Conservation (phyloP, 768 basidiomycete species). For the Tremella yokohamensis region DNA sequence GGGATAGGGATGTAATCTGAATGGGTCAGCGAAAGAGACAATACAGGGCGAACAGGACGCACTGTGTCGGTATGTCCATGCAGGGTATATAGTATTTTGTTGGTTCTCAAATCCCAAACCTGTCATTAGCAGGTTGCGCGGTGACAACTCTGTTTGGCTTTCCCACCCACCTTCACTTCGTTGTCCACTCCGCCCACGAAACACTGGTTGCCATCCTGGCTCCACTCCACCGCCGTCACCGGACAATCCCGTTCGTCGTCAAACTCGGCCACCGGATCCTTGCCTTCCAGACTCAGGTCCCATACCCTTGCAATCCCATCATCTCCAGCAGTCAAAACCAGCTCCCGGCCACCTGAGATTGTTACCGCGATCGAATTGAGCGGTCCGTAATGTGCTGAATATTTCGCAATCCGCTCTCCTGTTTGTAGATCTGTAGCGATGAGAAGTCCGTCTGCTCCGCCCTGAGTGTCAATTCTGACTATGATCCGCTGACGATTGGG, state of each 20-base stretch:
- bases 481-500: conserved; percentile 1
- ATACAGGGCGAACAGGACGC: conserved; percentile 13
- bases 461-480: conserved; percentile 60
- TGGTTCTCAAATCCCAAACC: conserved; percentile 87
- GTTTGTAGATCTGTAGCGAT: conserved; percentile 73
- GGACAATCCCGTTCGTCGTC: conserved; percentile 72
- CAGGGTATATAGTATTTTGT: conserved; percentile 72
- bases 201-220: conserved; percentile 79
- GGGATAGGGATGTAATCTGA: conserved; percentile 75
- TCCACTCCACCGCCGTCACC: conserved; percentile 88
- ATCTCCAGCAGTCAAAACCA: conserved; percentile 82
- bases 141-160: no score
- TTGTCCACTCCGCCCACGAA: conserved; percentile 95
- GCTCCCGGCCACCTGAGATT: conserved; percentile 76
- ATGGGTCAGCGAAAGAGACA: neutral
- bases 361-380: conserved; percentile 86
- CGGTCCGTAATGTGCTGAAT: conserved; percentile 84
- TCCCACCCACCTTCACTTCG: conserved; percentile 76
- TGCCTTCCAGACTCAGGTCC: conserved; percentile 64
- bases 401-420: conserved; percentile 73
- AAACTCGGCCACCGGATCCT: conserved; percentile 72
- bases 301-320: conserved; percentile 88
- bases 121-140: conserved; percentile 52
- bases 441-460: conserved; percentile 84
- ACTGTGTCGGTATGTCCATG: conserved; percentile 80